Evolutionary conservation across 2,329 filamentous ascomycete species (phyloP).

Genomic region (Penicillium digitatum): DNA sequence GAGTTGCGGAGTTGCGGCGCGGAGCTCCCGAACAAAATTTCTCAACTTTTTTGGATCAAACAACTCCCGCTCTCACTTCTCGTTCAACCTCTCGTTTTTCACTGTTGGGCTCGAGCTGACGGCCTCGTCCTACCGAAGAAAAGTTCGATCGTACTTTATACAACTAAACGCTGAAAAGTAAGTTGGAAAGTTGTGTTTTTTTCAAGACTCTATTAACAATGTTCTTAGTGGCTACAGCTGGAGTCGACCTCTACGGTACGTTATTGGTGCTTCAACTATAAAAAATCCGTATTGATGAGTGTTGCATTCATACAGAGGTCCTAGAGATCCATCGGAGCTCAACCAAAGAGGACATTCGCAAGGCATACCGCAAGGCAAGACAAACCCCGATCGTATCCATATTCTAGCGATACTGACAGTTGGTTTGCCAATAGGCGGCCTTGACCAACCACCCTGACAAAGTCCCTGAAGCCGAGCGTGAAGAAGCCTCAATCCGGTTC

Average conservation of each 20-base stretch:
- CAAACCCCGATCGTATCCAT: not conserved
- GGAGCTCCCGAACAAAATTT: constrained; percentile 25
- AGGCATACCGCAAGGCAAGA: constrained; percentile 87
- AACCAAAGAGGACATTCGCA: constrained; percentile 79
- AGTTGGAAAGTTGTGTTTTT: not conserved
- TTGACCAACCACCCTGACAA: constrained; percentile 93
- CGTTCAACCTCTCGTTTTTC: constrained; percentile 6
- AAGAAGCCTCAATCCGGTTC: constrained; percentile 84
- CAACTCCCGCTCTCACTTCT: constrained; percentile 2
- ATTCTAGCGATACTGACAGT: constrained; percentile 5
- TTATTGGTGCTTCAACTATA: not conserved
- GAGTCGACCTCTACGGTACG: constrained; percentile 61
- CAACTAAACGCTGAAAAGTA: not conserved
- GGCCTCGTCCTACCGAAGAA: not conserved
- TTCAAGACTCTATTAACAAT: constrained; percentile 18
- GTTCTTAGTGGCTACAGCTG: constrained; percentile 33
- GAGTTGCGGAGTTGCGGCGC: constrained; percentile 22
- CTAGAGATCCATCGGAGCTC: constrained; percentile 71
- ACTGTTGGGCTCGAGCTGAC: not conserved
- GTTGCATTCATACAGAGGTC: constrained; percentile 56
- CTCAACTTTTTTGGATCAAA: constrained; percentile 10
- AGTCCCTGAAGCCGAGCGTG: constrained; percentile 78
- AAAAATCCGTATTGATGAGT: constrained; percentile 4
- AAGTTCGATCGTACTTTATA: not conserved
- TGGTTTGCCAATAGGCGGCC: constrained; percentile 59